Base-by-base conservation (phyloP, 2,329 filamentous ascomycete species). In the Alternaria sp. region DNA sequence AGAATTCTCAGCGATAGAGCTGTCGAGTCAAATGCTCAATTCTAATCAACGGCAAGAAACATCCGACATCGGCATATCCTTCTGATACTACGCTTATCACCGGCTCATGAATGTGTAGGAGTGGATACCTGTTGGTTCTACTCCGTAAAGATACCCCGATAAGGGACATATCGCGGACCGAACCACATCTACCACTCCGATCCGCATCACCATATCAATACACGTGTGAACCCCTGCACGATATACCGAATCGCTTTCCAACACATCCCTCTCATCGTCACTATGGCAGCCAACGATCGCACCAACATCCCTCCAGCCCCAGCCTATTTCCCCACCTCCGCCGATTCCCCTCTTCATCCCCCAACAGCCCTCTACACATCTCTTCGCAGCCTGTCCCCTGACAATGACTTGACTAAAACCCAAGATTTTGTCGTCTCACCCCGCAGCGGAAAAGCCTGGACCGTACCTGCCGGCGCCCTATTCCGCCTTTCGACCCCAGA, bases 401-500 rank as follows among this genome's bases (percentile, higher is more conserved):
- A 5, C 9, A 9, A 25, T 2, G 57, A 62, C 48, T 63, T 75
- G 9, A 40, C 11, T 18, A 64, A 60, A n/a, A 63, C 44, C 6
- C 46, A 63, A 16, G 63, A 68, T 5, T 58, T 72, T 66, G 86
- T 85, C 2, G 81, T 95, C 28, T 89, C 91, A 0, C 91, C 93
- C 30, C 88, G 92, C 34, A 92, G 89, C 2, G 92, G 90, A 1
- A 84, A 83, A 61, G 91, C 92, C 1, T 95, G 90, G 90, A 83
- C 85, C 49, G 91, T 90, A 0, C 85, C 87, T 0, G 86, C 87
- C 2, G 90, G 91, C 4, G 85, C 85, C 50, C 85, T 95, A 58
- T 86, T 92, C 62, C 87, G 89, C 14, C 88, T 96, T 63, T 90
- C 88, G 59, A 94, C 92, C 0, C 91, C 91, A 0, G 82, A 89